Percentiles rank a stretch among this genome's conserved stretches.
These are phyloP conservation scores for Raffaelea albimanens DNA, from an alignment of 2,329 filamentous ascomycete genomes.

Conservation along the genomic window DNA sequence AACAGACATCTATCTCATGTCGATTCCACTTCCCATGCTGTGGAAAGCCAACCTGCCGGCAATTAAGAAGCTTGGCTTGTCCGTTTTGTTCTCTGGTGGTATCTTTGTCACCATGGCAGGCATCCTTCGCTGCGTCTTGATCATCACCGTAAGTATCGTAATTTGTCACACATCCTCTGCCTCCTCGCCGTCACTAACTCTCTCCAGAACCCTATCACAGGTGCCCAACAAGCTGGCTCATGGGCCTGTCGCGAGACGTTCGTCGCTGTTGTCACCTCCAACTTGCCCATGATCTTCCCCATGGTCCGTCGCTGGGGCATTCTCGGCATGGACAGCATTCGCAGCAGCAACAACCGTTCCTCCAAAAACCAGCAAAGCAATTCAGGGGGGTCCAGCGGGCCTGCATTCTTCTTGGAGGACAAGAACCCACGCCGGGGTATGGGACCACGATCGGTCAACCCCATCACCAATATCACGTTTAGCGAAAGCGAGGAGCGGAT, in stretches of 20 bases:
- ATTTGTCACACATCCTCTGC: neutral
- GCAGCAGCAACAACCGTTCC: conserved; percentile 1
- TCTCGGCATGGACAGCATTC: conserved; percentile 5
- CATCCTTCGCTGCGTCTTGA: conserved; percentile 42
- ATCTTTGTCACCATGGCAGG: conserved; percentile 45
- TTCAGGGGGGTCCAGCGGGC: neutral
- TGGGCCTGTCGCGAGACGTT: conserved; percentile 24
- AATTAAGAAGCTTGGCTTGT: conserved; percentile 40
- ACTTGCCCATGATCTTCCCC: conserved; percentile 15
- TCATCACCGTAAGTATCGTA: conserved; percentile 23
- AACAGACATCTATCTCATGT: conserved; percentile 30
- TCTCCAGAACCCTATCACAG: conserved; percentile 22
- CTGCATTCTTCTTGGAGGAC: conserved; percentile 16
- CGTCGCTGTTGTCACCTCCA: conserved; percentile 16
- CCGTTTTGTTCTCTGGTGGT: conserved; percentile 45
- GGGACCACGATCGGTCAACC: conserved; percentile 18
- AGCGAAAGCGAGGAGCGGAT: conserved; percentile 20
- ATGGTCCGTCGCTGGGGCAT: conserved; percentile 11
- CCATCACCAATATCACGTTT: conserved; percentile 17
- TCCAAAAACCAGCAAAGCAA: neutral
- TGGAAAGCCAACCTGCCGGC: conserved; percentile 39
- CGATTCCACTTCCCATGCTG: conserved; percentile 38
- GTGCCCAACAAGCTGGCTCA: conserved; percentile 26
- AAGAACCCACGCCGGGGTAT: conserved; percentile 18
- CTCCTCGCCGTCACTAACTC: neutral